phyloP scores from a whole-genome alignment of 768 basidiomycete species.

The Mycena pura region DNA sequence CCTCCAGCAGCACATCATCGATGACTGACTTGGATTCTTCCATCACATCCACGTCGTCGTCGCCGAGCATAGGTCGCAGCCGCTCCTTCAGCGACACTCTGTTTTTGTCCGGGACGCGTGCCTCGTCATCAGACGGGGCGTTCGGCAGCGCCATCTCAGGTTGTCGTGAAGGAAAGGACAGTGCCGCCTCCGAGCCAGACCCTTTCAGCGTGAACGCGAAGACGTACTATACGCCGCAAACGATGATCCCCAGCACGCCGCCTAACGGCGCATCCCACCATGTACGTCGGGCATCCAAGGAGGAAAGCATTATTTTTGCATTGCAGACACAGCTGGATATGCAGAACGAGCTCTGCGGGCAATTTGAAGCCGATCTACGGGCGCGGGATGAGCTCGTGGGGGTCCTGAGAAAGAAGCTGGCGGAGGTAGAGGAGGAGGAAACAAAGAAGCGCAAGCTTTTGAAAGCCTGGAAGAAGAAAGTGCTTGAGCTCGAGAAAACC shows the following conservation, averaged over 20 bases:
- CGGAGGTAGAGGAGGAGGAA: constrained; percentile 66
- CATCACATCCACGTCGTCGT: constrained; percentile 34
- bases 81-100: constrained; percentile 69
- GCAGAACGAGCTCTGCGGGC: constrained; percentile 73
- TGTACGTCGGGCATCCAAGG: constrained; percentile 68
- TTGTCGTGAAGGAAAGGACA: constrained; percentile 34
- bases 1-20: constrained; percentile 37
- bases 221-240: constrained; percentile 80
- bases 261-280: constrained; percentile 53
- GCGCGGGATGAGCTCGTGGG: constrained; percentile 78
- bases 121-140: constrained; percentile 38
- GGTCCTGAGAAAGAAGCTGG: constrained; percentile 60
- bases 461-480: constrained; percentile 77
- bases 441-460: constrained; percentile 63
- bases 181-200: constrained; percentile 56
- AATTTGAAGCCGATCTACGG: constrained; percentile 77
- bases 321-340: constrained; percentile 77
- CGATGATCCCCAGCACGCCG: constrained; percentile 73
- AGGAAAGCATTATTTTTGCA: constrained; percentile 75
- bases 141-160: too few relatives aligned
- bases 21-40: constrained; percentile 30
- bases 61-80: constrained; percentile 44
- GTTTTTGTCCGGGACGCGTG: constrained; percentile 61
- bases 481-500: constrained; percentile 72
- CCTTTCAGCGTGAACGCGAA: constrained; percentile 77